A percentile compares a stretch with the other conserved stretches of the same genome.
Evolutionary conservation across 202 grass and related monocot species (phyloP).

Genomic region (Bolboschoenoplectus hybrid): DNA sequence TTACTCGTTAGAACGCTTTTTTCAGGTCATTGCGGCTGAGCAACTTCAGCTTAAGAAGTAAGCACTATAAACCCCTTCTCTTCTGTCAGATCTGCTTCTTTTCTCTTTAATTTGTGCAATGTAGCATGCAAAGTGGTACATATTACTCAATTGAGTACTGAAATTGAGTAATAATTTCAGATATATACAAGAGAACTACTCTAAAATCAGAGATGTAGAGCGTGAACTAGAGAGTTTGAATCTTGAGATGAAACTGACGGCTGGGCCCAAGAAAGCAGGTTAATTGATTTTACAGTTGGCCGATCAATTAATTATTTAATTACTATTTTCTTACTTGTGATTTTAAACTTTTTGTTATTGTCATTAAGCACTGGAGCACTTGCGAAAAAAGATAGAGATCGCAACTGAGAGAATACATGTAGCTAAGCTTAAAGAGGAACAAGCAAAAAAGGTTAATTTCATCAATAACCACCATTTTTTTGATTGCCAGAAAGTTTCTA

Average conservation of each 20-base stretch:
- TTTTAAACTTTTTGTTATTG: conserved; percentile 22
- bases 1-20: conserved; percentile 1
- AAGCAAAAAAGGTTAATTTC: conserved; percentile 74
- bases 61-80: neutral
- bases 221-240: conserved; percentile 81
- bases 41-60: conserved; percentile 58
- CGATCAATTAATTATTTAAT: conserved; percentile 32
- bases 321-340: conserved; percentile 32
- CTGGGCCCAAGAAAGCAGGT: conserved; percentile 97
- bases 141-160: neutral
- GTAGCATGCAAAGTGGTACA: conserved; percentile 23
- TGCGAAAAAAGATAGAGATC: conserved; percentile 89
- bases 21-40: conserved; percentile 51
- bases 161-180: conserved; percentile 43
- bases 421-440: conserved; percentile 80
- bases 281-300: conserved; percentile 8
- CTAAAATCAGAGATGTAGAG: conserved; percentile 95
- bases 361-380: conserved; percentile 73
- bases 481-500: neutral
- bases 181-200: conserved; percentile 97
- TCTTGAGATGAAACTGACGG: conserved; percentile 89
- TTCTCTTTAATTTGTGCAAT: conserved; percentile 34
- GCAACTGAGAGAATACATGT: conserved; percentile 81
- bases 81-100: conserved; percentile 34
- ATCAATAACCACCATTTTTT: neutral